These are phyloP conservation scores for Solanum rostratum DNA, from an alignment of 257 asterid species.

Conservation along the genomic window DNA sequence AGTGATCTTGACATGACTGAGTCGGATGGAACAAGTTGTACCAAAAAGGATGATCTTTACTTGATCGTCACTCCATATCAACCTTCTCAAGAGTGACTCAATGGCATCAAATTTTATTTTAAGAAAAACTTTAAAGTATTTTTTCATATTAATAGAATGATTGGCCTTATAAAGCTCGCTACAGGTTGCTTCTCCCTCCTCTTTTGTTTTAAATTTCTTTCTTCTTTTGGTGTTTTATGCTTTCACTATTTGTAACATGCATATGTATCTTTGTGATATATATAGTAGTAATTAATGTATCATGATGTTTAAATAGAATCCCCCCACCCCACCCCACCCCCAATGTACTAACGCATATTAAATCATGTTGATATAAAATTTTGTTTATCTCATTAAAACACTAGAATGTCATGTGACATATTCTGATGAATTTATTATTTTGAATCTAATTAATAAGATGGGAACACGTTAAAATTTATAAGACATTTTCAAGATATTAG, in stretches of 20 bases:
- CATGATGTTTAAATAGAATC: not conserved
- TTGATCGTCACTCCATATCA: not conserved
- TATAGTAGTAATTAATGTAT: not conserved
- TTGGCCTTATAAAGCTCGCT: not conserved
- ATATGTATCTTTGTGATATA: not conserved
- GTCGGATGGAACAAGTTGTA: not conserved
- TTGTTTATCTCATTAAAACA: no score
- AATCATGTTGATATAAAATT: no score
- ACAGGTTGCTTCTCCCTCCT: not conserved
- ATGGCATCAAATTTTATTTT: not conserved
- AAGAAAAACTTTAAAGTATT: not conserved
- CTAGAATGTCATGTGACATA: no score
- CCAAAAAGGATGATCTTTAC: not conserved
- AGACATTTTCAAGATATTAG: no score
- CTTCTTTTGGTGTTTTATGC: not conserved
- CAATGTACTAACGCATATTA: no score
- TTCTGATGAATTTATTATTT: no score
- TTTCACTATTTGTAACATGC: not conserved
- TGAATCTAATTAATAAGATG: no score
- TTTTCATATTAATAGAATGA: not conserved
- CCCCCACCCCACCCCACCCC: no score
- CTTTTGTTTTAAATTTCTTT: not conserved
- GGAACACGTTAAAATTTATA: no score
- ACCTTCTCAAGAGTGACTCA: not conserved
- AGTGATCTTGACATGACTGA: not conserved